Base-by-base conservation (phyloP, 2,329 filamentous ascomycete genomes). In the Diplodia mutila region DNA sequence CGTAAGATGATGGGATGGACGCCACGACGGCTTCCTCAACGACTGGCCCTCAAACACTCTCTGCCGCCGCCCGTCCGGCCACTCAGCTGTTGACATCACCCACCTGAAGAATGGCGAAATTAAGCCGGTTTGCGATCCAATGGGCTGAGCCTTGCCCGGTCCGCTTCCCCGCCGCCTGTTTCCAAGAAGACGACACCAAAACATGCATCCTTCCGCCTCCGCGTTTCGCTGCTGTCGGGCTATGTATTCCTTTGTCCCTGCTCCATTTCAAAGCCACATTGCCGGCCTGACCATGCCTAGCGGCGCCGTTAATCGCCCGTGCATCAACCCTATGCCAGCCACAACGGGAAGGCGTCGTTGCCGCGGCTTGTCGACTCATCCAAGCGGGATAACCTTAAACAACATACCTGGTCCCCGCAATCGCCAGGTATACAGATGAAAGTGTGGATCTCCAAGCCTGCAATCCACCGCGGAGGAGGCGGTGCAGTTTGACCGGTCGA, bases 81-180 rank as follows among this genome's bases (percentile, higher is more conserved):
- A 63, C 29, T 63, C 42, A 63, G 25, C 32, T n/a, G 18, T 29
- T 16, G n/a, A 34, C 42, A 25, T 48, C 49, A 51, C 23, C 42
- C 39, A n/a, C 55, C n/a, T 48, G 39, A 61, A 4, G 25, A 37
- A 42, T 25, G 18, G 59, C 59, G 59, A 63, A 51, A 63, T 63
- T 63, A 63, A 63, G 27, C 59, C 59, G 59, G 59, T 63, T 51
- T 63, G 59, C 49, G 59, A 63, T 63, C 27, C 59, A 51, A 51
- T 37, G 34, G 29, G 59, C n/a, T 51, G 42, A 37, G 34, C 34
- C 34, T 14, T 37, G 11, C 8, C 9, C 34, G 11, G 11, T 37
- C 34, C 34, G 34, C 34, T 37, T 37, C 34, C 34, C 34, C 34
- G 34, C 34, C 8, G 34, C 34, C 8, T 37, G 34, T 37, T 37